Percentiles rank a stretch among this genome's conserved stretches.
Evolutionary conservation across 495 filamentous ascomycete species (phyloP).

Genomic region (Hypoxylon lienhwacheense): DNA sequence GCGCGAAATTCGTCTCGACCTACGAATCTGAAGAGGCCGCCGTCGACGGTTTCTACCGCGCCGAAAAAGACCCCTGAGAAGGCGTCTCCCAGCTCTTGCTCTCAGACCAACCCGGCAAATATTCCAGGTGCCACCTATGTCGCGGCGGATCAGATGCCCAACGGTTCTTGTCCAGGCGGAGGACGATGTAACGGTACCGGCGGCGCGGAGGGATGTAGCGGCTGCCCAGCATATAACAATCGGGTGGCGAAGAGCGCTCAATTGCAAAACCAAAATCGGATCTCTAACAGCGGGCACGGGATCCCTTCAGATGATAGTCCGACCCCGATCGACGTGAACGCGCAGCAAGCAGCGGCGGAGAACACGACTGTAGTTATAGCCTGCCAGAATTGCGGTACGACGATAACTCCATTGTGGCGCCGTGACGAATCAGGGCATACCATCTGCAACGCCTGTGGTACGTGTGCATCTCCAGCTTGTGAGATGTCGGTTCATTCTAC

Average conservation of each 20-base stretch:
- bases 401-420: constrained; percentile 94
- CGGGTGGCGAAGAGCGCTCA: constrained; percentile 85
- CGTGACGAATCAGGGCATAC: constrained; percentile 94
- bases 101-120: constrained; percentile 39
- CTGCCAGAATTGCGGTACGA: constrained; percentile 97
- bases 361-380: constrained; percentile 80
- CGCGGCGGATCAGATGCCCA: constrained; percentile 66
- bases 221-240: constrained; percentile 97
- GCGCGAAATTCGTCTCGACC: constrained; percentile 88
- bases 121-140: constrained; percentile 73
- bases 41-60: constrained; percentile 45
- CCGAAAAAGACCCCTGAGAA: constrained; percentile 43
- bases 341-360: constrained; percentile 47
- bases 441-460: constrained; percentile 98
- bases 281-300: constrained; percentile 34
- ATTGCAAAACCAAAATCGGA: constrained; percentile 49
- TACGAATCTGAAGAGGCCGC: constrained; percentile 77
- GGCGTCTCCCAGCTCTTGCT: constrained; percentile 39
- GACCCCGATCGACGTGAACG: constrained; percentile 51
- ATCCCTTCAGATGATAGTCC: constrained; percentile 40
- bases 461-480: constrained; percentile 40
- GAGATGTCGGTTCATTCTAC: constrained; percentile 23
- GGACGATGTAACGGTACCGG: constrained; percentile 96
- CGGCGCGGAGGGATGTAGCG: constrained; percentile 92
- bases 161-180: constrained; percentile 92